Evolutionary conservation across 2,329 filamentous ascomycete genomes (phyloP).

Genomic region (Sarocladium brachiariae): DNA sequence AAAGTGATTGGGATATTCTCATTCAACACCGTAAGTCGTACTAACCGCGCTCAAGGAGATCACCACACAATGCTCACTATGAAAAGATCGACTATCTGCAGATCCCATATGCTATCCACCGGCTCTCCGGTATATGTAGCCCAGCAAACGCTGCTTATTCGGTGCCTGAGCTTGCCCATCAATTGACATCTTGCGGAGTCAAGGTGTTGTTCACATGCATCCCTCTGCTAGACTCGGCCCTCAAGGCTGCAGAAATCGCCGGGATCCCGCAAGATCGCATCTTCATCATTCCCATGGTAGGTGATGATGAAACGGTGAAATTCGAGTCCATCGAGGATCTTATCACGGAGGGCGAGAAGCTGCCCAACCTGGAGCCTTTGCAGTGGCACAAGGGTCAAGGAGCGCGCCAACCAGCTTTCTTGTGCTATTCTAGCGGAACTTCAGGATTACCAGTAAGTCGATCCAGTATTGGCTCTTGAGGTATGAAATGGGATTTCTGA

Average conservation of each 20-base stretch:
- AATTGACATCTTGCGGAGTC: conserved; percentile 57
- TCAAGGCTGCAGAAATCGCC: conserved; percentile 53
- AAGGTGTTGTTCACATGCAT: conserved; percentile 63
- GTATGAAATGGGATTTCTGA: too few relatives aligned
- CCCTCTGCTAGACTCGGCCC: conserved; percentile 53
- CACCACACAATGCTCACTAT: too few relatives aligned
- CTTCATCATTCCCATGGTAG: conserved; percentile 57
- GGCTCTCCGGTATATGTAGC: conserved; percentile 58
- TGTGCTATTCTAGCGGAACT: conserved; percentile 68
- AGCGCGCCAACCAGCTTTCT: conserved; percentile 55
- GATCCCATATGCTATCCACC: conserved; percentile 55
- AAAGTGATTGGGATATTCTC: conserved; percentile 68
- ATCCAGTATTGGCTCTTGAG: too few relatives aligned
- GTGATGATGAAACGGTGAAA: conserved; percentile 24
- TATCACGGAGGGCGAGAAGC: conserved; percentile 46
- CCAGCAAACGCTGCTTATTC: conserved; percentile 67
- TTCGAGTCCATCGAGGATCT: conserved; percentile 56
- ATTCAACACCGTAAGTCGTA: conserved; percentile 51
- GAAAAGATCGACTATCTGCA: conserved; percentile 17
- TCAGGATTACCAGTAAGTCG: conserved; percentile 56
- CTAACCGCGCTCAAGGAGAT: too few relatives aligned
- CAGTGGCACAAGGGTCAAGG: conserved; percentile 53
- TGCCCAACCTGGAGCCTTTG: conserved; percentile 42
- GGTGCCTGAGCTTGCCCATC: conserved; percentile 57
- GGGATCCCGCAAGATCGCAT: conserved; percentile 56